Percentiles rank a stretch among this genome's conserved stretches.
Evolutionary conservation across 169 alveolate genomes (phyloP).

Genomic region (Toxoplasma gondii): DNA sequence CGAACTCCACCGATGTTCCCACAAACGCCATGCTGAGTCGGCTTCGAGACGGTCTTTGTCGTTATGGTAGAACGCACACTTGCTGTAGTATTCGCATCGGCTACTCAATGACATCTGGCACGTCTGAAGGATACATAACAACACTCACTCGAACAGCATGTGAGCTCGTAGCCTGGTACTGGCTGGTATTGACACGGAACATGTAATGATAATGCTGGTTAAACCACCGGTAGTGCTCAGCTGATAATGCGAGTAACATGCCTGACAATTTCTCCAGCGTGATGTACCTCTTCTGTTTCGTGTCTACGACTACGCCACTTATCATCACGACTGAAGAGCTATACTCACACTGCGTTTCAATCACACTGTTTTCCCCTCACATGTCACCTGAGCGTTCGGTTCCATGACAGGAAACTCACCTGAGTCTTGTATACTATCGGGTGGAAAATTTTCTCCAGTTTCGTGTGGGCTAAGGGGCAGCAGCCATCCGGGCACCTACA

Average conservation of each 20-base stretch:
- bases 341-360: too few species aligned
- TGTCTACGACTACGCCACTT: too few species aligned
- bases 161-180: too few species aligned
- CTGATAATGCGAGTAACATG: too few species aligned
- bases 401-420: slow-evolving; percentile 61
- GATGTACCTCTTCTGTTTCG: too few species aligned
- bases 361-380: too few species aligned
- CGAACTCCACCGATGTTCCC: slow-evolving; percentile 61
- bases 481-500: slow-evolving; percentile 78
- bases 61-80: slow-evolving; percentile 63
- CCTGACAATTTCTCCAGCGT: too few species aligned
- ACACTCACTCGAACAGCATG: neutral
- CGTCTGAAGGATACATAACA: slow-evolving; percentile 31
- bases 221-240: too few species aligned
- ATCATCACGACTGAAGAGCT: too few species aligned
- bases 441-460: slow-evolving; percentile 84
- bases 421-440: slow-evolving; percentile 85
- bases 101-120: slow-evolving; percentile 47
- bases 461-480: slow-evolving; percentile 86
- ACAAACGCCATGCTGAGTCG: slow-evolving; percentile 41
- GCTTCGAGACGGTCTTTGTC: slow-evolving; percentile 52
- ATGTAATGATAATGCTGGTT: too few species aligned
- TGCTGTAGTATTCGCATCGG: slow-evolving; percentile 49
- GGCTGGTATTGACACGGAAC: too few species aligned
- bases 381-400: too few species aligned